Evolutionary conservation across 2,329 filamentous ascomycete species (phyloP).

Genomic region (Aspergillus japonicus): DNA sequence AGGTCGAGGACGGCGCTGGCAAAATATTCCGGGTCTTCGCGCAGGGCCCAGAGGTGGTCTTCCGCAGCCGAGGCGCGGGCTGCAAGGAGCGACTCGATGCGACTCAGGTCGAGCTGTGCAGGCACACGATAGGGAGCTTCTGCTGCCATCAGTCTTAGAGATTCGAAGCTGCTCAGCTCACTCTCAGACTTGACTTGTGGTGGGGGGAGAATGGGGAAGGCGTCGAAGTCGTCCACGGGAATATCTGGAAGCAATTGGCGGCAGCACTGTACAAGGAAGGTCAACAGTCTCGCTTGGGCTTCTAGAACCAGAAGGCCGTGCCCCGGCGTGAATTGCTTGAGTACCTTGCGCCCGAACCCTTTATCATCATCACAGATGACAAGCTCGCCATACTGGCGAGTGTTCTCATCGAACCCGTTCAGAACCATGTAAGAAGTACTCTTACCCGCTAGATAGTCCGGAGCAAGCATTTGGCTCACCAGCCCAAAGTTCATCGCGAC

Average conservation of each 20-base stretch:
- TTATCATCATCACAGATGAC: slow-evolving; percentile 39
- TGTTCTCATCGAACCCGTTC: slow-evolving; percentile 24
- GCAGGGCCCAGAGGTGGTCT: slow-evolving; percentile 55
- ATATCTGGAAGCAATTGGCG: slow-evolving; percentile 52
- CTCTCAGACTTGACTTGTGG: slow-evolving; percentile 35
- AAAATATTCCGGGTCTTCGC: slow-evolving; percentile 61
- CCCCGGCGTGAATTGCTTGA: slow-evolving; percentile 43
- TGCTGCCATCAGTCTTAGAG: slow-evolving; percentile 41
- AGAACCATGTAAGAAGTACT: slow-evolving; percentile 29
- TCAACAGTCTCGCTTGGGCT: not conserved
- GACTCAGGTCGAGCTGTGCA: slow-evolving; percentile 45
- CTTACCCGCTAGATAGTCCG: too few relatives aligned
- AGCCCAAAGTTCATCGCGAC: slow-evolving; percentile 34
- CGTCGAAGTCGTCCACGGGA: slow-evolving; percentile 24
- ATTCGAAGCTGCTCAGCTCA: slow-evolving; percentile 31
- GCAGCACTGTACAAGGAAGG: not conserved
- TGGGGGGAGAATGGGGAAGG: slow-evolving; percentile 39
- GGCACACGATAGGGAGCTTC: slow-evolving; percentile 57
- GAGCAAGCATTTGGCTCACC: not conserved
- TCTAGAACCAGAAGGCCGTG: slow-evolving; percentile 42
- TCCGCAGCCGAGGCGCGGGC: slow-evolving; percentile 45
- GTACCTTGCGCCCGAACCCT: slow-evolving; percentile 12
- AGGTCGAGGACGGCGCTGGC: slow-evolving; percentile 42
- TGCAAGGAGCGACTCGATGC: slow-evolving; percentile 46
- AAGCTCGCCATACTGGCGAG: slow-evolving; percentile 37